Evolutionary conservation across 208 protist genomes (phyloP), one percentile per base, ranked within the genome.

Genomic region (Trypanosoma cruzi): DNA sequence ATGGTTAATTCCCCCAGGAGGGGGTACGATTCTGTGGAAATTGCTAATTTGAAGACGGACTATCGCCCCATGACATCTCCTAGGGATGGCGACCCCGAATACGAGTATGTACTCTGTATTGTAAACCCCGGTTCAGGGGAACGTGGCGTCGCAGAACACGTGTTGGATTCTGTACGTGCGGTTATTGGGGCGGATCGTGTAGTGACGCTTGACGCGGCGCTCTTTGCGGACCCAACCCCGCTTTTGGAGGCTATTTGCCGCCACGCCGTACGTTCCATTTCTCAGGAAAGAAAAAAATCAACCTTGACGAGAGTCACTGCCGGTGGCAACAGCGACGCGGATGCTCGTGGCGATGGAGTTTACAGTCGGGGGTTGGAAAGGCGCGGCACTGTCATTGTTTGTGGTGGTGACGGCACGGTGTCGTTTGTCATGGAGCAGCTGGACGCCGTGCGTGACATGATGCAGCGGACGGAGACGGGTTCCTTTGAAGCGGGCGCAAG

Each of bases 351-450:
- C 26, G 0, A 40, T 60, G 37, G 26, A 4, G 29, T 46, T 18
- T 54, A 61, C 53, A 52, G 46, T 20, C 40, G 20, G 31, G 32
- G 36, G 20, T 36, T 75, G 24, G 68, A 72, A 34, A 54, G 34
- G n/a, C 85, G 88, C 46, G 90, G 90, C 37, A 94, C 90, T 5
- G 79, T 96, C 13, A 71, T 96, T 64, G 86, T 89, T 16, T 79
- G 82, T 64, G 90, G 90, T 49, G 90, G 90, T 26, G 90, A 96
- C 68, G 90, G 90, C 55, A 96, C 90, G 16, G 75, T 96, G 11
- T 81, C 88, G 0, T 96, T 92, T 64, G 28, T 96, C 26, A 86
- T 96, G 77, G 71, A 78, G 6, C 85, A 94, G 54, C 55, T 94
- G 22, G 77, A 92, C 26, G 22, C 71, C n/a, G 80, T 88, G 13